These are phyloP conservation scores for Rhizopus sp. DNA, from an alignment of 371 early-diverging fungal species.

Conservation along the genomic window DNA sequence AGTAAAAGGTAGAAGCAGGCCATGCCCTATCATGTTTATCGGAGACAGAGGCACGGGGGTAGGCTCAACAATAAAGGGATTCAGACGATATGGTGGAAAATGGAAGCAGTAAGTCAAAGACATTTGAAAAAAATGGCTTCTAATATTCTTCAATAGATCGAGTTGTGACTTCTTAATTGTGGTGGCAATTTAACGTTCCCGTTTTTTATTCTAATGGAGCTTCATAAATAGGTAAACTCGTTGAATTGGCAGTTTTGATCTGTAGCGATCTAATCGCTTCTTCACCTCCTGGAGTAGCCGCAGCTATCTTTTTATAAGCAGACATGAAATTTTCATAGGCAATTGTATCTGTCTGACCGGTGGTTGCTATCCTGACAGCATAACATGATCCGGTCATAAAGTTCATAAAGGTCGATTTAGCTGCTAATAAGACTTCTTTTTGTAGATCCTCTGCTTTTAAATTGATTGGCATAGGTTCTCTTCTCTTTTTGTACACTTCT, in stretches of 20 bases:
- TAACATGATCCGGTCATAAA: conserved; percentile 70
- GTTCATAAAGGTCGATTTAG: conserved; percentile 78
- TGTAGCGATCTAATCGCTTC: conserved; percentile 77
- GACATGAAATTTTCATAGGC: conserved; percentile 76
- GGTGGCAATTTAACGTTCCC: too few species aligned
- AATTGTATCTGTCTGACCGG: conserved; percentile 54
- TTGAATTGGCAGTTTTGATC: conserved; percentile 79
- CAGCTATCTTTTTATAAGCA: conserved; percentile 59
- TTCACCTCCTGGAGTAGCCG: conserved; percentile 72
- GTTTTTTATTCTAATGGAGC: neutral
- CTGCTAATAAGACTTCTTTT: conserved; percentile 71
- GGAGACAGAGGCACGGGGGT: too few species aligned
- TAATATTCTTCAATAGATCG: too few species aligned
- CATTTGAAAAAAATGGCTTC: too few species aligned
- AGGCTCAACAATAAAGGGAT: too few species aligned
- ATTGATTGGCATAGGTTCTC: conserved; percentile 80
- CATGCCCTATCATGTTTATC: too few species aligned
- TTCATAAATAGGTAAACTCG: conserved; percentile 78
- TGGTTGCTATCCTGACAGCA: conserved; percentile 75
- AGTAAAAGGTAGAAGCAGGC: too few species aligned
- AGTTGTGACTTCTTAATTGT: too few species aligned
- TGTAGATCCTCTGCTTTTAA: conserved; percentile 63
- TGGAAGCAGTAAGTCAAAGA: too few species aligned
- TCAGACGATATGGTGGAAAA: too few species aligned
- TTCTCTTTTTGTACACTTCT: conserved; percentile 85